Evolutionary conservation across 2,329 filamentous ascomycete species (phyloP).

Genomic region (Sclerotinia spermophila): DNA sequence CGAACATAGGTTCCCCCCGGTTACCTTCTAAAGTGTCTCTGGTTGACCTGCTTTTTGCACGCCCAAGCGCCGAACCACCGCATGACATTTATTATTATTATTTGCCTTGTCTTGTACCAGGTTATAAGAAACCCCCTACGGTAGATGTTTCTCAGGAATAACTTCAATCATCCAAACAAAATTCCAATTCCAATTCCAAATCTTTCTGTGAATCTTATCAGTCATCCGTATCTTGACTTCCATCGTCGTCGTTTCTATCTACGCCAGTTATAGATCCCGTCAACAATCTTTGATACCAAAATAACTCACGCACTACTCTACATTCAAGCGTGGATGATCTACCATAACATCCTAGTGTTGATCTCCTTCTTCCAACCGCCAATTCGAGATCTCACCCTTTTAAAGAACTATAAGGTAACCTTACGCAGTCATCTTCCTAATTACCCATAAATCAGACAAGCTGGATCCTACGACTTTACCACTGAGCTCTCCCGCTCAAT

Average conservation of each 20-base stretch:
- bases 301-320: slow-evolving; percentile 6
- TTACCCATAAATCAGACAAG: slow-evolving; percentile 33
- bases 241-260: neutral
- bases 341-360: slow-evolving; percentile 19
- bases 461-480: slow-evolving; percentile 53
- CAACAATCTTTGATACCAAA: slow-evolving; percentile 7
- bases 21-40: neutral
- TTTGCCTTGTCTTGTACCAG: neutral
- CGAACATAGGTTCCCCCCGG: neutral
- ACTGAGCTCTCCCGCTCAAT: slow-evolving; percentile 50
- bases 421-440: slow-evolving; percentile 8
- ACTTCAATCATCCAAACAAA: slow-evolving; percentile 15
- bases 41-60: neutral
- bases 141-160: slow-evolving; percentile 20
- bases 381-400: slow-evolving; percentile 20
- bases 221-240: neutral
- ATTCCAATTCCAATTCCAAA: slow-evolving; percentile 10
- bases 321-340: slow-evolving; percentile 18
- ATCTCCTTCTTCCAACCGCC: slow-evolving; percentile 18
- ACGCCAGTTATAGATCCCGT: neutral
- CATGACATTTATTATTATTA: slow-evolving; percentile 7
- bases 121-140: slow-evolving; percentile 15
- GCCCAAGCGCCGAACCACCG: slow-evolving; percentile 14
- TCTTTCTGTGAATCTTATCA: neutral
- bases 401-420: slow-evolving; percentile 13